Conservation (phyloP, 768 basidiomycete genomes). For the Galerina sulciceps region DNA sequence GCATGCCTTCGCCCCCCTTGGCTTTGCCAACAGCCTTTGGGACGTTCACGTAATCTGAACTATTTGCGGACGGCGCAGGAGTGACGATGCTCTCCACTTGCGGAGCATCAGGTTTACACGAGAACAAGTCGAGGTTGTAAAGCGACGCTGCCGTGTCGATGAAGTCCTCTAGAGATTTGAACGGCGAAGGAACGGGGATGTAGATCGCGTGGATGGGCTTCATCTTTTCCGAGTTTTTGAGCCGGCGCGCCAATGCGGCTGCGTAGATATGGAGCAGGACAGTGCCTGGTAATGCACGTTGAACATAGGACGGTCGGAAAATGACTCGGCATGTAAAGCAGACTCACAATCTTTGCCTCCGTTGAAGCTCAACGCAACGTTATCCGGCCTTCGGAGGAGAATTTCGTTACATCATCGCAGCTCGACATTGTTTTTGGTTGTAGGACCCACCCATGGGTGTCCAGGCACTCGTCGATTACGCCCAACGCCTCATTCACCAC, state of each 20-base stretch:
- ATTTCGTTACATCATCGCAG: slow-evolving; percentile 20
- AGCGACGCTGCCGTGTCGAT: slow-evolving; percentile 61
- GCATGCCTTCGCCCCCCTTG: slow-evolving; percentile 76
- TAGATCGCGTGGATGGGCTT: slow-evolving; percentile 73
- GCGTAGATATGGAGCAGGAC: slow-evolving; percentile 92
- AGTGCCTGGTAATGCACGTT: slow-evolving; percentile 63
- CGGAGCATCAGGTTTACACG: slow-evolving; percentile 46
- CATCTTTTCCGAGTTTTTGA: slow-evolving; percentile 35
- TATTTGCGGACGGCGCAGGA: slow-evolving; percentile 27
- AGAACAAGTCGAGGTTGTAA: slow-evolving; percentile 82
- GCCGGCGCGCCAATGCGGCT: slow-evolving; percentile 62
- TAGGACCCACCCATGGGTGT: slow-evolving; percentile 77
- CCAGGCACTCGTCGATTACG: slow-evolving; percentile 80
- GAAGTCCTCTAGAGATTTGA: slow-evolving; percentile 82
- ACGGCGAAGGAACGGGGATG: slow-evolving; percentile 90
- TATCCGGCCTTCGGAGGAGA: slow-evolving; percentile 53
- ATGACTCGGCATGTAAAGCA: neutral
- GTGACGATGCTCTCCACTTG: slow-evolving; percentile 54
- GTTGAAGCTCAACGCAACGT: slow-evolving; percentile 91
- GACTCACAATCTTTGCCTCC: slow-evolving; percentile 96
- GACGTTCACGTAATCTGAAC: slow-evolving; percentile 24
- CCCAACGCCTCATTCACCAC: slow-evolving; percentile 78
- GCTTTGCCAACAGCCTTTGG: slow-evolving; percentile 51
- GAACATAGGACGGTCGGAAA: neutral
- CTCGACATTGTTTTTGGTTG: slow-evolving; percentile 5